A percentile compares a stretch with the other conserved stretches of the same genome.
These are phyloP conservation scores for Scortechinia acanthostroma DNA, from an alignment of 2,329 filamentous ascomycete species.

Conservation along the genomic window DNA sequence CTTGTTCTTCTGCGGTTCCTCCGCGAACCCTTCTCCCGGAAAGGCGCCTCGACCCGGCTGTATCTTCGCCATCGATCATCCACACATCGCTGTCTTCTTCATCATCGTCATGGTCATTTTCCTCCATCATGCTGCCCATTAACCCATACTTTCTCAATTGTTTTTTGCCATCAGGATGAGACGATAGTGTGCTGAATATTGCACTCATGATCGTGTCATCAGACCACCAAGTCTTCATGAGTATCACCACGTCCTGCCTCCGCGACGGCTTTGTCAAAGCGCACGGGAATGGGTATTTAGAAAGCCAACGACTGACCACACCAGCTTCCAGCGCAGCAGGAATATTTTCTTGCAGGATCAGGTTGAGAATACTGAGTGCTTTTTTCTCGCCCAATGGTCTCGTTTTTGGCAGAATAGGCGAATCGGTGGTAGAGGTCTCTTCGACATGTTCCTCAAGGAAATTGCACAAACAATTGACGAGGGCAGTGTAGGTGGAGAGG, in stretches of 20 bases:
- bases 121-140: conserved; percentile 2
- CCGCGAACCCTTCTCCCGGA: not conserved
- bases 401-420: not conserved
- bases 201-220: not conserved
- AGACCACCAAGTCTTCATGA: conserved; percentile 2
- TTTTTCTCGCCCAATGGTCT: conserved; percentile 2
- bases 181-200: not conserved
- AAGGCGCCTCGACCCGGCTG: not conserved
- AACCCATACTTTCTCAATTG: not conserved
- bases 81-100: conserved; percentile 2
- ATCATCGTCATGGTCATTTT: not conserved
- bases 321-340: not conserved
- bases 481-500: not conserved
- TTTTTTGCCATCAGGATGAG: conserved; percentile 1
- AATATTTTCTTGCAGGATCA: not conserved
- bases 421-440: not conserved
- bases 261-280: not conserved
- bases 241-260: not conserved
- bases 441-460: conserved; percentile 1
- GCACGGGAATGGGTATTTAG: conserved; percentile 1
- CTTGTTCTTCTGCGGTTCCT: not conserved
- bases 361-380: not conserved
- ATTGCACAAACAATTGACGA: conserved; percentile 1
- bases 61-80: conserved; percentile 2
- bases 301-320: not conserved